Conservation (phyloP, 2,329 filamentous ascomycete species). For the Periglandula ipomoeae region DNA sequence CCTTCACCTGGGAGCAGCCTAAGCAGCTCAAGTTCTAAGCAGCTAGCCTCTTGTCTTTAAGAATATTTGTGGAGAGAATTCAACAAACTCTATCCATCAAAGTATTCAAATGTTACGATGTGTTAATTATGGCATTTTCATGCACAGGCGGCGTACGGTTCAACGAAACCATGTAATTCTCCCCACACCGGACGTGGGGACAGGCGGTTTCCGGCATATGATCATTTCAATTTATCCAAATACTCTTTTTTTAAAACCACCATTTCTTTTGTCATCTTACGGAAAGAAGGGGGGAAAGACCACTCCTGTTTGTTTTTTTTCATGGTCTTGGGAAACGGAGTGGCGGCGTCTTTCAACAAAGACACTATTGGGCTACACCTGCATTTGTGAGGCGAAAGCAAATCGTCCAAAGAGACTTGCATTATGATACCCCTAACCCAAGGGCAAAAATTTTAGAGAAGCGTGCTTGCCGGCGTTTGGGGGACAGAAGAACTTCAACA, state of each 20-base stretch:
- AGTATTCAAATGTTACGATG: slow-evolving; percentile 22
- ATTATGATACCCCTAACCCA: slow-evolving; percentile 30
- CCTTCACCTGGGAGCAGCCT: slow-evolving; percentile 97
- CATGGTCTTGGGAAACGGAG: slow-evolving; percentile 26
- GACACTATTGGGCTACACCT: slow-evolving; percentile 26
- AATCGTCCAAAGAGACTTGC: slow-evolving; percentile 24
- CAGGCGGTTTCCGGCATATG: slow-evolving; percentile 26
- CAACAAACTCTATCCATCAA: slow-evolving; percentile 28
- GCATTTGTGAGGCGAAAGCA: slow-evolving; percentile 28
- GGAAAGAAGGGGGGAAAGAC: slow-evolving; percentile 5
- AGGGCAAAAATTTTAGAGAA: slow-evolving; percentile 22
- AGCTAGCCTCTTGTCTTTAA: too few relatives aligned
- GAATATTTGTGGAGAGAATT: slow-evolving; percentile 25
- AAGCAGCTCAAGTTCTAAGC: slow-evolving; percentile 86
- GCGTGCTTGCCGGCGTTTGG: slow-evolving; percentile 28
- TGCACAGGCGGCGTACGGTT: slow-evolving; percentile 34
- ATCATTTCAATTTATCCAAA: slow-evolving; percentile 13
- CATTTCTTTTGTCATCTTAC: slow-evolving; percentile 11
- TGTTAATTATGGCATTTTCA: slow-evolving; percentile 28
- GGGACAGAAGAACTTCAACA: slow-evolving; percentile 40
- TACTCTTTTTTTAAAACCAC: slow-evolving; percentile 8
- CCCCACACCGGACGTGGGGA: slow-evolving; percentile 23
- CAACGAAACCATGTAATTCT: slow-evolving; percentile 32
- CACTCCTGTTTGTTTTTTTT: slow-evolving; percentile 16
- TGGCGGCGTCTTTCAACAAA: slow-evolving; percentile 40